Evolutionary conservation across 2,329 filamentous ascomycete species (phyloP).

Genomic region (Botryotinia calthae): DNA sequence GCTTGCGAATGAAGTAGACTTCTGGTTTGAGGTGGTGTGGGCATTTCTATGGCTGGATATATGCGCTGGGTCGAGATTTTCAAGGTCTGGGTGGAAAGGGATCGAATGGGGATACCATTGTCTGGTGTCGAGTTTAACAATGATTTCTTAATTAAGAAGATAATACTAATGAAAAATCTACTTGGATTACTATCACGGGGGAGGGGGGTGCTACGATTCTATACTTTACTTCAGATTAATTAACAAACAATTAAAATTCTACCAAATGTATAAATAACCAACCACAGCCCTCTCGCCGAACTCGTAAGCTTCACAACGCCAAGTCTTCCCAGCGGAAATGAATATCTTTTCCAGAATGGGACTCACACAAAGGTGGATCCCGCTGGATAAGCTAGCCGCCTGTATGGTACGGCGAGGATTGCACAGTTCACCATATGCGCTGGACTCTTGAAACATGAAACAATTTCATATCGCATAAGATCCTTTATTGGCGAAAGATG

Average conservation of each 20-base stretch:
- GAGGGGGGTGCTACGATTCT: background rate
- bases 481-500: background rate
- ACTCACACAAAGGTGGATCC: background rate
- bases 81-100: background rate
- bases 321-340: background rate
- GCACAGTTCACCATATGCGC: background rate
- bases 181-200: background rate
- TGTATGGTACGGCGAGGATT: background rate
- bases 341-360: background rate
- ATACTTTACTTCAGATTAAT: background rate
- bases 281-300: background rate
- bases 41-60: background rate
- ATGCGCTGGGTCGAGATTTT: background rate
- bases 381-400: background rate
- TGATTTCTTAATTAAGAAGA: background rate
- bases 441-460: background rate
- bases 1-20: background rate
- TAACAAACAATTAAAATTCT: background rate
- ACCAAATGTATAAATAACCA: background rate
- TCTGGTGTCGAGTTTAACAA: background rate
- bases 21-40: background rate
- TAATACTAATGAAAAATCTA: background rate
- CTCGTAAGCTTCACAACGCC: background rate
- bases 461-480: background rate
- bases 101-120: background rate